Percentiles rank a stretch among this genome's conserved stretches.
Evolutionary conservation across 805 yeast genomes (phyloP).

Genomic region (Saccharomycodes ludwigii): DNA sequence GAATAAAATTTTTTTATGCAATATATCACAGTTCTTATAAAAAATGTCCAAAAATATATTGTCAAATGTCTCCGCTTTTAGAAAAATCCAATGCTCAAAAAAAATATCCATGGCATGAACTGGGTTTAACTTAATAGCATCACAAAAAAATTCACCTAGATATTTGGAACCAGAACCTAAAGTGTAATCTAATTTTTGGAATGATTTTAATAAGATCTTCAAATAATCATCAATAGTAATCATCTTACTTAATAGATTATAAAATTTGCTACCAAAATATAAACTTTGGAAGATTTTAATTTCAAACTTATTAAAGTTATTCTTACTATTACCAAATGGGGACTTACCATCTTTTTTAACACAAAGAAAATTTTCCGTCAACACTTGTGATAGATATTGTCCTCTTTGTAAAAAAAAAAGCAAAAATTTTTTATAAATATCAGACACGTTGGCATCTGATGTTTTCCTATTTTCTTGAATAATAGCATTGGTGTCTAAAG

Average conservation of each 20-base stretch:
- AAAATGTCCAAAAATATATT: constrained; percentile 1
- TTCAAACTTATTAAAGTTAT: no score
- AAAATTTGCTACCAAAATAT: constrained; percentile 23
- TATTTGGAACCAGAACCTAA: no score
- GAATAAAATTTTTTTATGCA: constrained; percentile 1
- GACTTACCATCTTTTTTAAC: no score
- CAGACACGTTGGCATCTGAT: no score
- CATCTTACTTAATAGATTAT: constrained; percentile 13
- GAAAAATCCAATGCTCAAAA: background rate
- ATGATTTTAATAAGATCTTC: constrained; percentile 1
- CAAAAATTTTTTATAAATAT: no score
- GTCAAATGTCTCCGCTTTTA: background rate
- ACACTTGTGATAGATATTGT: no score
- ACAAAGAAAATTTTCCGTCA: no score
- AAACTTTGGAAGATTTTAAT: constrained; percentile 10
- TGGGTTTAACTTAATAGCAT: constrained; percentile 1
- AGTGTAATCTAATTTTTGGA: background rate
- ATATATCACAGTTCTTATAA: background rate
- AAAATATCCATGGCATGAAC: constrained; percentile 1
- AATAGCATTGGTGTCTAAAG: no score
- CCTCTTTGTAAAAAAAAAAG: no score
- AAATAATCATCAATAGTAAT: constrained; percentile 14
- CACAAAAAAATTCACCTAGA: constrained; percentile 3
- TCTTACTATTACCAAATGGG: no score
- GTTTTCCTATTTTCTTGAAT: no score